These are phyloP conservation scores for Geotrichum restrictum DNA, from an alignment of 1,139 yeast genomes.

Conservation along the genomic window DNA sequence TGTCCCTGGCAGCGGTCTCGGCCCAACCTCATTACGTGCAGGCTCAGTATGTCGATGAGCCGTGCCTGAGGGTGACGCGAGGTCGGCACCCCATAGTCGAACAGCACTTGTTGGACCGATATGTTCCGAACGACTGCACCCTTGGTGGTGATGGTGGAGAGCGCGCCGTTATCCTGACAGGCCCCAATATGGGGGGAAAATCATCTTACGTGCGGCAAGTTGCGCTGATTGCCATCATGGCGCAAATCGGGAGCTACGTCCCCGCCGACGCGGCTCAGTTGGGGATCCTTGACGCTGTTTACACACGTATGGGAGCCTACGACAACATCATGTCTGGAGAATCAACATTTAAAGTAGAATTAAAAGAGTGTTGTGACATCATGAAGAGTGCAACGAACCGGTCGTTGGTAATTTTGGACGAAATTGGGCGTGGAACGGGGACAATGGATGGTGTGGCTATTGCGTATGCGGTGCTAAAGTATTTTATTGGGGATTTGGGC, in stretches of 20 bases:
- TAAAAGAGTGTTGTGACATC: constrained; percentile 61
- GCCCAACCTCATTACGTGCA: constrained; percentile 49
- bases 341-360: constrained; percentile 74
- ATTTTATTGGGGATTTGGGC: constrained; percentile 47
- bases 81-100: constrained; percentile 84
- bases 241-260: constrained; percentile 87
- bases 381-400: constrained; percentile 47
- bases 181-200: constrained; percentile 78
- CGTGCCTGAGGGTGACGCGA: constrained; percentile 49
- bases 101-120: constrained; percentile 42
- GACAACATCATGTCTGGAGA: constrained; percentile 66
- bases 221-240: constrained; percentile 63
- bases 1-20: constrained; percentile 66
- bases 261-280: constrained; percentile 56
- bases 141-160: constrained; percentile 40
- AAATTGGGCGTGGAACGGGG: constrained; percentile 74
- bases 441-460: constrained; percentile 86
- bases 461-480: constrained; percentile 70
- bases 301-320: constrained; percentile 61
- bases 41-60: constrained; percentile 56
- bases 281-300: constrained; percentile 58
- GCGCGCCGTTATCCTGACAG: constrained; percentile 59
- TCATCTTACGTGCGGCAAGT: constrained; percentile 64
- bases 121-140: constrained; percentile 68
- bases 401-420: constrained; percentile 60